These are phyloP conservation scores for Hemileia vastatrix DNA, from an alignment of 1,284 basidiomycete genomes.

Conservation along the genomic window DNA sequence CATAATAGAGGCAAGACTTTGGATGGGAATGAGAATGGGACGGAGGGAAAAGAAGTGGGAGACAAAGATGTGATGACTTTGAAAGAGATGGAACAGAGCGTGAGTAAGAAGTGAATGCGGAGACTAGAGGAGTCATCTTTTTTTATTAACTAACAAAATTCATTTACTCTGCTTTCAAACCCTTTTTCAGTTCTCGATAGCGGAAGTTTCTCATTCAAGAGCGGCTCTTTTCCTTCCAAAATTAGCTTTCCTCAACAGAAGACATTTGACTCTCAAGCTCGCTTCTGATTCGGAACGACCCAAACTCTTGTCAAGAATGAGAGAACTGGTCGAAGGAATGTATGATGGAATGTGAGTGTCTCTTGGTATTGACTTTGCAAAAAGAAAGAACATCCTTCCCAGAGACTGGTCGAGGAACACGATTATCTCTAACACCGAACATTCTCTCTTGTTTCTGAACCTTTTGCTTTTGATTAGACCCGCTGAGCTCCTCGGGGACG, in stretches of 20 bases:
- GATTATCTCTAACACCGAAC: neutral
- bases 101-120: constrained; percentile 42
- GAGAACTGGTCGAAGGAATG: constrained; percentile 24
- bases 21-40: neutral
- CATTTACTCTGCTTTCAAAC: no score
- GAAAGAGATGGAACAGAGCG: constrained; percentile 56
- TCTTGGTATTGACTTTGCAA: neutral
- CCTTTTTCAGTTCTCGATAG: constrained; percentile 56
- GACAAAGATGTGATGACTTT: constrained; percentile 55
- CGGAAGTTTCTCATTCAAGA: constrained; percentile 61
- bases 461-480: no score
- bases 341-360: constrained; percentile 4
- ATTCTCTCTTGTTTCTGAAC: neutral
- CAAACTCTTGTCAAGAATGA: neutral
- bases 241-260: constrained; percentile 65
- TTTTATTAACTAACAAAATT: constrained; percentile 8
- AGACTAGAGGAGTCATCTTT: neutral
- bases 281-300: constrained; percentile 12
- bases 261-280: constrained; percentile 54
- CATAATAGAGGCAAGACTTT: constrained; percentile 8
- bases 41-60: neutral
- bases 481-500: no score
- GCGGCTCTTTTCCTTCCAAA: constrained; percentile 61
- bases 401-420: no score
- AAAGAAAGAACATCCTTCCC: neutral